These are phyloP conservation scores for Mycotypha africana DNA, from an alignment of 371 early-diverging fungal genomes.

Conservation along the genomic window DNA sequence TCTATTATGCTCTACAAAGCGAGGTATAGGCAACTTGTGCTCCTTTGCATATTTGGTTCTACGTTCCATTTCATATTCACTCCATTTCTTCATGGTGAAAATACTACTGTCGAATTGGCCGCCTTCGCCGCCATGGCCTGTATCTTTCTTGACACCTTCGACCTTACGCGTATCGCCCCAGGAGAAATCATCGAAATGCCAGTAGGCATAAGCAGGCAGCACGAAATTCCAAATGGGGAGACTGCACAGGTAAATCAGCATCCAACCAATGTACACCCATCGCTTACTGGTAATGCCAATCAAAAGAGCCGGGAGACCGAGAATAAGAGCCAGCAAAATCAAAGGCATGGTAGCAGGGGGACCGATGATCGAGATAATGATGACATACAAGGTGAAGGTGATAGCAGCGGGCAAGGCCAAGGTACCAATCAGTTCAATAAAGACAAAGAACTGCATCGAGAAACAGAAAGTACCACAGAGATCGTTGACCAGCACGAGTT, in stretches of 20 bases:
- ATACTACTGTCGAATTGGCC: slow-evolving; percentile 61
- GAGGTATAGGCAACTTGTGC: slow-evolving; percentile 14
- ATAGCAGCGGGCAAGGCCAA: slow-evolving; percentile 97
- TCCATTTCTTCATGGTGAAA: slow-evolving; percentile 67
- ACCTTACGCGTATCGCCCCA: slow-evolving; percentile 98
- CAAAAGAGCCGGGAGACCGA: slow-evolving; percentile 92
- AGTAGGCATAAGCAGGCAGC: slow-evolving; percentile 96
- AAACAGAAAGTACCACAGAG: slow-evolving; percentile 99
- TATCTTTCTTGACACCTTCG: slow-evolving; percentile 57
- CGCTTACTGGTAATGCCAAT: slow-evolving; percentile 91
- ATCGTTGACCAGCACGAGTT: slow-evolving; percentile 91
- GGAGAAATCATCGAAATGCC: slow-evolving; percentile 99
- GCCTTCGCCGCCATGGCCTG: slow-evolving; percentile 49
- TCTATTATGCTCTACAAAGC: slow-evolving; percentile 10
- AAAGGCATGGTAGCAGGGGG: slow-evolving; percentile 69
- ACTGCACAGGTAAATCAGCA: slow-evolving; percentile 87
- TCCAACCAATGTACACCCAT: slow-evolving; percentile 92
- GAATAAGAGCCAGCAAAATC: slow-evolving; percentile 70
- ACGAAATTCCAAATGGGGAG: slow-evolving; percentile 98
- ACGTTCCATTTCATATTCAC: slow-evolving; percentile 62
- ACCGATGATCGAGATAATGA: slow-evolving; percentile 55
- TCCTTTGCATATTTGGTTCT: slow-evolving; percentile 15
- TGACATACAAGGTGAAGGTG: slow-evolving; percentile 80
- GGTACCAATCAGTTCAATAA: slow-evolving; percentile 97
- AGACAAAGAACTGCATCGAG: slow-evolving; percentile 98